Base-by-base conservation (phyloP, 139 green algal species). In the Tetraselmis striata region DNA sequence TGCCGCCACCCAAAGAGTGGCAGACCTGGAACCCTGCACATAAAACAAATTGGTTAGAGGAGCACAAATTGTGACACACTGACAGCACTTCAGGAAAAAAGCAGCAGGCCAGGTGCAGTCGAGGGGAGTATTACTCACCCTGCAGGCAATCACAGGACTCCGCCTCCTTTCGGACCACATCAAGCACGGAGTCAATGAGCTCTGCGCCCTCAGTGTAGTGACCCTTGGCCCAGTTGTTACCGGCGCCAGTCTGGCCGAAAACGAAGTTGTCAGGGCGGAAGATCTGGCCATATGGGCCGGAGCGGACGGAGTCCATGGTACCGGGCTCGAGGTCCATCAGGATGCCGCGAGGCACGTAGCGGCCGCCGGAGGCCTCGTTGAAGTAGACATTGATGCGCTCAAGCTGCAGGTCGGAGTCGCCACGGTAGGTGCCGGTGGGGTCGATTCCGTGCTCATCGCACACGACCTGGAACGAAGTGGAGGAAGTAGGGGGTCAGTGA, bases 201-300 rank as follows among this genome's bases (percentile, higher is more conserved):
- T 97, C 93, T n/a, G 96, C 95, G 74, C 96, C 96, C 93, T 99
- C 96, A 25, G 96, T 99, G 94, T 99, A 99, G 91, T 99, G 96
- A 28, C 96, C 96, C 90, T 99, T 99, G 82, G 96, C 96, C 96
- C 96, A 99, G 94, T 99, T 99, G 92, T 99, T 99, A 59, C 96
- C 96, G n/a, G 96, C 96, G 28, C 96, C 96, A 74, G 91, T 97
- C 89, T 97, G 93, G 30, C 93, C 93, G 82, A 96, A 96, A 2
- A 97, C 90, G 81, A 97, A 96, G 92, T 97, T 97, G 87, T 97
- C 93, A 22, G 93, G 94, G 78, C 93, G 86, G 86, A 97, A 97
- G 80, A 98, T 95, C 90, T 98, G 90, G 77, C 95, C 94, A 79
- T 94, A 98, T 26, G 95, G 94, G 23, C 95, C 95, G 1, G 92